Base-by-base conservation (phyloP, 106 monocot species). In the Apostasia shenzhenica region DNA sequence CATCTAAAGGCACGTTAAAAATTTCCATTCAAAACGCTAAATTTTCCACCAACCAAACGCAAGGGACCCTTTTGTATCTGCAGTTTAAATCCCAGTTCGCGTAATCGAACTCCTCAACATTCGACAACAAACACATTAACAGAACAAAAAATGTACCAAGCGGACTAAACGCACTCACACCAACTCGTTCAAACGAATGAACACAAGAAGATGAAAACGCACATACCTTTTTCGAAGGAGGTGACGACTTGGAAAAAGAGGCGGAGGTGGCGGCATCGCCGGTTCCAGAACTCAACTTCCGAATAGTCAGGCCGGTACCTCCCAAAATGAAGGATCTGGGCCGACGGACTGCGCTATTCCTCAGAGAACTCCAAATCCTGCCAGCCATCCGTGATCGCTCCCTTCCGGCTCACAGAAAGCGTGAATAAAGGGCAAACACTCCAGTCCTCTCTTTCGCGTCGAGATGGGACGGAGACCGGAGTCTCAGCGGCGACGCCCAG, bases 141-240 rank as follows among this genome's bases (percentile, higher is more conserved):
- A 3, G 38, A 45, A 39, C 61, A 61, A 26, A 41, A 37, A 48
- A 63, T 14, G 1, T 47, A 2, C 50, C 50, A 5, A 8, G 50
- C 4, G 50, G 50, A 50, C 50, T 8, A 50, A 50, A 5, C 45
- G 45, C 45, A 6, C 63, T n/a, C 45, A 64, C 14, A 7, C 48
- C 62, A 2, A 49, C 6, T 26, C 10, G 11, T 48, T 65, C 48
- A 7, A 65, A 8, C 6, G 9, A 48, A 6, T 14, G 4, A 48
- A 26, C 48, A 48, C 47, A 48, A 65, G n/a, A 37, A 7, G 48
- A 65, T 49, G 65, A 8, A 65, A 5, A 49, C 7, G 37, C 11
- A n/a, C 43, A 2, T 49, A 49, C 65, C 65, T 65, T 65, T 48
- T 65, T 65, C 48, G 65, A 65, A 65, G 65, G 48, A 49, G 47